Conservation (phyloP, 345 rosid genomes). For the Conringia planisiliqua region DNA sequence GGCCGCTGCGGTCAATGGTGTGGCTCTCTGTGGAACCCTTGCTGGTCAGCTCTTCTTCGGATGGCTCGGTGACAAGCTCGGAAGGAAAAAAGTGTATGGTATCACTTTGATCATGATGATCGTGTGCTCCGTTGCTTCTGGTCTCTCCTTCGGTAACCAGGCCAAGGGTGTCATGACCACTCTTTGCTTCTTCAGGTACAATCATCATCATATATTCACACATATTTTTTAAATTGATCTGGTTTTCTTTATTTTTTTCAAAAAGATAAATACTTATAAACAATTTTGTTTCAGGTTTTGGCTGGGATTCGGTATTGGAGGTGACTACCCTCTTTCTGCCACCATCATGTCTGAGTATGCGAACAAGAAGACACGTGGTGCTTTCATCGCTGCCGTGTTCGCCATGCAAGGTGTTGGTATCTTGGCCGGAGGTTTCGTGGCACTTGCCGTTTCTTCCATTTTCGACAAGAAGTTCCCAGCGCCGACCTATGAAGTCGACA, state of each 20-base stretch:
- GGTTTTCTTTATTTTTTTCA: no score
- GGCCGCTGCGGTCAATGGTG: constrained; percentile 41
- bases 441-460: constrained; percentile 33
- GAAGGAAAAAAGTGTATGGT: constrained; percentile 39
- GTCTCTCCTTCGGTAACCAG: constrained; percentile 31
- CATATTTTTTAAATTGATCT: no score
- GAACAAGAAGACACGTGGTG: constrained; percentile 74
- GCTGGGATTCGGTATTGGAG: constrained; percentile 82
- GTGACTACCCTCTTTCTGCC: constrained; percentile 82
- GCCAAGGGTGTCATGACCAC: constrained; percentile 36
- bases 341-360: constrained; percentile 87
- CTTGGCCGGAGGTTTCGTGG: constrained; percentile 63
- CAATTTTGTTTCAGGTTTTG: constrained; percentile 62
- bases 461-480: constrained; percentile 45
- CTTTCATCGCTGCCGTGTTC: constrained; percentile 77
- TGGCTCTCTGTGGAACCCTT: constrained; percentile 34
- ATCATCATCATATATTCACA: neutral
- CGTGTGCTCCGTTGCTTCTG: constrained; percentile 32
- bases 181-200: constrained; percentile 41
- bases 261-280: no score
- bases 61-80: constrained; percentile 46
- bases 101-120: constrained; percentile 41
- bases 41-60: constrained; percentile 42
- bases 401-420: constrained; percentile 89
- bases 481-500: constrained; percentile 35